Base-by-base conservation (phyloP, 257 asterid species). In the Penstemon davidsonii region DNA sequence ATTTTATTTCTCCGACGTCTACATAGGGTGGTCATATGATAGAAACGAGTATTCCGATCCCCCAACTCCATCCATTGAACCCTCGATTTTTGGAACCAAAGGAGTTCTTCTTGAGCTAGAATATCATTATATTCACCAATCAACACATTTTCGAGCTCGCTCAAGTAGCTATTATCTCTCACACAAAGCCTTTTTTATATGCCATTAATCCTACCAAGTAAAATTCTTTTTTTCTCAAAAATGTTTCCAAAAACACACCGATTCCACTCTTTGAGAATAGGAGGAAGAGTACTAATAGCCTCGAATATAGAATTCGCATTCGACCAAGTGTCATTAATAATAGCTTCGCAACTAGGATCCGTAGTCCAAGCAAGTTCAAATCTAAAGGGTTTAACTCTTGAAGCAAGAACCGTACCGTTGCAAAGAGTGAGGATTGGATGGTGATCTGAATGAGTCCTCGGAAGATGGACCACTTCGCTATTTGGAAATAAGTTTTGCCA, bases 51-150 rank as follows among this genome's bases (percentile, higher is more conserved):
- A 12, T 55, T 55, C 6, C 60, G 3, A 5, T 55, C 60, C 1
- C 60, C 60, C 7, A 5, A 18, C 4, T 18, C 7, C 3, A 19
- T 8, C 60, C 39, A 55, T 18, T 55, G 7, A 12, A 19, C 12
- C 6, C 60, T 19, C 1, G 40, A 55, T 12, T 55, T 55, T 55
- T 55, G 60, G 12, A 55, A 55, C 60, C 60, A 55, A 25, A 55
- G 41, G 8, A 12, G 5, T 6, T 55, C 41, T 25, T 55, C 60
- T 25, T 55, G 60, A 2, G 4, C 5, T 10, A 55, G 60, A 25
- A 25, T 18, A 5, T 2, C 4, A 10, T 55, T 55, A 13, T 18
- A 55, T 19, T 55, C n/a, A 5, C 25, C 3, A 6, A 33, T 33
- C 8, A 55, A 12, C 7, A 6, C 37, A 37, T 0, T 19, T 7